Evolutionary conservation across 202 grass and related monocot species (phyloP).

Genomic region (Schoenoplectus triqueter): DNA sequence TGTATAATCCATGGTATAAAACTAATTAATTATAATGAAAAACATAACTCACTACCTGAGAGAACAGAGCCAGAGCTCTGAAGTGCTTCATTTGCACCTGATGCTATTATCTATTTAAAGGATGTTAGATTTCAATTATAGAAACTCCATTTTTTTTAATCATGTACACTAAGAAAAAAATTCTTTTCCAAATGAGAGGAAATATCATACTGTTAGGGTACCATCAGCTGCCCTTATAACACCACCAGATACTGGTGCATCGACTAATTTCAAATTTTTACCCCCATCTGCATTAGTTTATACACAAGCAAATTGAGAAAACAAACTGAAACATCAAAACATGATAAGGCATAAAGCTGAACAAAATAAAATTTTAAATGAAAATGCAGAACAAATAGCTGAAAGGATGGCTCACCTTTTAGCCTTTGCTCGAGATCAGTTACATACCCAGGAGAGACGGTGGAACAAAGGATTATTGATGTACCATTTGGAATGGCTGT

Average conservation of each 20-base stretch:
- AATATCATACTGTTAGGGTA: constrained; percentile 69
- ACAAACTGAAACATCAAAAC: constrained; percentile 14
- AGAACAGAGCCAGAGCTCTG: constrained; percentile 64
- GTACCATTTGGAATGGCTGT: constrained; percentile 62
- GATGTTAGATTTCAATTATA: constrained; percentile 32
- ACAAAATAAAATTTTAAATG: not conserved
- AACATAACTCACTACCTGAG: constrained; percentile 56
- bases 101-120: constrained; percentile 81
- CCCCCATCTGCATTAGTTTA: constrained; percentile 60
- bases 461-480: constrained; percentile 90
- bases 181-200: not conserved
- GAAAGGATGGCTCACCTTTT: constrained; percentile 56
- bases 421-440: constrained; percentile 70
- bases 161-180: not conserved
- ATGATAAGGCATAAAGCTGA: not conserved
- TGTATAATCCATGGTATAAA: constrained; percentile 8
- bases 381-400: not conserved
- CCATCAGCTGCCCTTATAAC: constrained; percentile 92
- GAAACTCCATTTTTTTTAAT: not conserved
- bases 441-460: constrained; percentile 91
- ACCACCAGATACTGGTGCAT: constrained; percentile 95
- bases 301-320: not conserved
- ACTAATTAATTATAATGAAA: constrained; percentile 31
- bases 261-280: constrained; percentile 54
- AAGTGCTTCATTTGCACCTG: constrained; percentile 82